Evolutionary conservation across 2,329 filamentous ascomycete genomes (phyloP), one percentile per base, ranked within the genome.

Genomic region (Biscogniauxia marginata): DNA sequence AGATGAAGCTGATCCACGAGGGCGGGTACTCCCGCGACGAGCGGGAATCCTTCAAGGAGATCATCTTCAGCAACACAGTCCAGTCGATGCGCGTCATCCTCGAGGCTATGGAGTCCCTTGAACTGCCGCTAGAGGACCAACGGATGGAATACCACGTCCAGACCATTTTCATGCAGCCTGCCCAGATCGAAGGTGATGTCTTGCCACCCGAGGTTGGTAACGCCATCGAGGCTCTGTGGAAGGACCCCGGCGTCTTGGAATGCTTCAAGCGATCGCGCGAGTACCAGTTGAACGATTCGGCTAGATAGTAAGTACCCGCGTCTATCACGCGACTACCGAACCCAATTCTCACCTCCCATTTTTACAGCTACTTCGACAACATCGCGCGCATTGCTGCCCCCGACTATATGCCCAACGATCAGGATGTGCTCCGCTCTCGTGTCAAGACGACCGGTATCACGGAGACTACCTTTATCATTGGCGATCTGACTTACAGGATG

Each of bases 1-100:
- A 96, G 82, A 96, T 96, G 91, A 99, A 98, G 84, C 89, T 99
- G 71, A 99, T 99, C 71, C 91, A 99, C 76, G 95, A 99, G 82
- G 95, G 95, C 63, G 93, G 95, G 67, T 99, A 98, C 81, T 98
- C 95, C 61, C 90, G 93, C 74, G 95, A 98, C 65, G 85, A 88
- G 73, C 81, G 84, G 61, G 84, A 87, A 72, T 86, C 83, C 5
- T 87, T 87, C 79, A 87, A 87, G 74, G 85, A 87, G 67, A 87
- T 87, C 69, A 87, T 88, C 70, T 87, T 86, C 76, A 86, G 83
- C 76, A 88, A 88, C 74, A 87, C 84, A 1, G 84, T 87, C 16
- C 84, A 87, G 71, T 87, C 84, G 39, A 87, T 87, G 84, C 84
- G 84, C 64, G 84, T 87, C 67, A 87, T 88, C 54, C 79, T 87